These are phyloP conservation scores for Lentinula novae-zelandiae DNA, from an alignment of 1,284 basidiomycete genomes.

Conservation along the genomic window DNA sequence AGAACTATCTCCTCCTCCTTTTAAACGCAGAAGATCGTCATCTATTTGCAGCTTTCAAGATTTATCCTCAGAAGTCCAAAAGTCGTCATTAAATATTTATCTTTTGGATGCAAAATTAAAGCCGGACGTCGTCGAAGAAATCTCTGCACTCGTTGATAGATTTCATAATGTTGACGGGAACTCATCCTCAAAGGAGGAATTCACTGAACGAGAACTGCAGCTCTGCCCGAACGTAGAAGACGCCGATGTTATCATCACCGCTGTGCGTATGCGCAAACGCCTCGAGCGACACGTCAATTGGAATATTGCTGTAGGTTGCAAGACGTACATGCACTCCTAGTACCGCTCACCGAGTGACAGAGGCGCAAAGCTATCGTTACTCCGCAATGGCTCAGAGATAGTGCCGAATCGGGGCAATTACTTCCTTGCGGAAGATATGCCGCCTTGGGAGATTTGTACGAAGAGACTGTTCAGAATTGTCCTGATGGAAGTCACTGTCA, in stretches of 20 bases:
- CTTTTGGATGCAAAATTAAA: constrained; percentile 62
- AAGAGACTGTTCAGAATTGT: constrained; percentile 40
- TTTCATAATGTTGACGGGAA: constrained; percentile 18
- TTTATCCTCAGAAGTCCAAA: constrained; percentile 44
- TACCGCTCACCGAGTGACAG: constrained; percentile 29
- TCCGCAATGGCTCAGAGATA: constrained; percentile 64
- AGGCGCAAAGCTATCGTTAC: constrained; percentile 61
- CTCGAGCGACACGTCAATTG: constrained; percentile 66
- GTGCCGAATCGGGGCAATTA: constrained; percentile 37
- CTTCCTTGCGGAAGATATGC: constrained; percentile 52
- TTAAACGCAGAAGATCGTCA: constrained; percentile 3
- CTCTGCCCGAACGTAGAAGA: constrained; percentile 39
- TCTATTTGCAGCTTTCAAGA: constrained; percentile 19
- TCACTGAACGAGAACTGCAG: constrained; percentile 15
- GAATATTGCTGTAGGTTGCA: constrained; percentile 53
- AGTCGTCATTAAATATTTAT: constrained; percentile 37
- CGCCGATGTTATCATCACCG: constrained; percentile 65
- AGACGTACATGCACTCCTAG: background rate
- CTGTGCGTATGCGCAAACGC: constrained; percentile 58
- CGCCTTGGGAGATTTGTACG: constrained; percentile 47
- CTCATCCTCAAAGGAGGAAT: background rate
- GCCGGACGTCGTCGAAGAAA: constrained; percentile 36
- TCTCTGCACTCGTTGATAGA: constrained; percentile 45
- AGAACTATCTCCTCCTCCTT: background rate
- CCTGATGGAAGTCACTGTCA: constrained; percentile 27